Conservation (phyloP, 176 grass and related monocot genomes). For the Coix lacrymajobi region DNA sequence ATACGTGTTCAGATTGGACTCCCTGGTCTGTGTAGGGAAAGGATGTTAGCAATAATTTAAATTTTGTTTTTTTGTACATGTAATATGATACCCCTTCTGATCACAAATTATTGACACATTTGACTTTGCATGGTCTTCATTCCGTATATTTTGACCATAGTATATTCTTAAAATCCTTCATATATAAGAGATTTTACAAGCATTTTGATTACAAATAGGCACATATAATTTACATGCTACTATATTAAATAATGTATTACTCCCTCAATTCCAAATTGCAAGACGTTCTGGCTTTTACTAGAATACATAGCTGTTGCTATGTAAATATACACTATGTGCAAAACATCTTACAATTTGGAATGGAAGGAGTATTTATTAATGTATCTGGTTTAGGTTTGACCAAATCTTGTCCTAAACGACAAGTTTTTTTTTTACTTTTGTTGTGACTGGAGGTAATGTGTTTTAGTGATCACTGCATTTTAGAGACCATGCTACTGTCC, state of each 20-base stretch:
- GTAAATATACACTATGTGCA: neutral
- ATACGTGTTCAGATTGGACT: neutral
- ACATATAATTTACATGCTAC: neutral
- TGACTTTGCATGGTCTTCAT: neutral
- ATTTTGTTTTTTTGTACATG: neutral
- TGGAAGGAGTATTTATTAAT: neutral
- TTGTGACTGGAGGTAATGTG: neutral
- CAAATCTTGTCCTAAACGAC: neutral
- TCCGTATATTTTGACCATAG: neutral
- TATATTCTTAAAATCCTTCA: neutral
- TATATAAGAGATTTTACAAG: neutral
- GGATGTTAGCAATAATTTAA: neutral
- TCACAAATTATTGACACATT: neutral
- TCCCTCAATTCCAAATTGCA: neutral
- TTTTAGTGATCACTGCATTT: neutral
- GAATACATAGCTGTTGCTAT: neutral
- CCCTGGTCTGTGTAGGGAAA: neutral
- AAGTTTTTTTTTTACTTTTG: no score
- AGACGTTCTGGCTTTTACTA: neutral
- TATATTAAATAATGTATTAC: neutral
- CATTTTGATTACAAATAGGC: neutral
- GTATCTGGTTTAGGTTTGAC: neutral
- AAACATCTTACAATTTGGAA: neutral
- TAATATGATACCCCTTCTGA: neutral
- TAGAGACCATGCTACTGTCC: neutral